These are phyloP conservation scores for Gentiana dahurica DNA, from an alignment of 257 asterid species.

Conservation along the genomic window DNA sequence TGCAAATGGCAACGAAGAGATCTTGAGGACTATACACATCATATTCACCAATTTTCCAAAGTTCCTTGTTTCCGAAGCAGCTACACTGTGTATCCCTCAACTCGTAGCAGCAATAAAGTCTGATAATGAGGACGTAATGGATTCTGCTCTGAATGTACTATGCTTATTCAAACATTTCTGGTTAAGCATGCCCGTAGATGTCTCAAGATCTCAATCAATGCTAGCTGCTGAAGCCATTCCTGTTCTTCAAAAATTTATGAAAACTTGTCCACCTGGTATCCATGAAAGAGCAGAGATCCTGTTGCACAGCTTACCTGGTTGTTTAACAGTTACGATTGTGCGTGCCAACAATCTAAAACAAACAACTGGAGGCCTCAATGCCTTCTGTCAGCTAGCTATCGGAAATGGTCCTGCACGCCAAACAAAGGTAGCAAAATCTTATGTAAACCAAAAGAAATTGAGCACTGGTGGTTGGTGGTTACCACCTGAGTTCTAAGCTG, in stretches of 20 bases:
- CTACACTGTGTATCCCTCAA: conserved; percentile 67
- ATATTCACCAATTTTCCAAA: conserved; percentile 66
- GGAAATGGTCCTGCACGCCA: conserved; percentile 73
- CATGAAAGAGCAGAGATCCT: conserved; percentile 65
- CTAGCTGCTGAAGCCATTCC: conserved; percentile 85
- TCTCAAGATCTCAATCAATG: conserved; percentile 67
- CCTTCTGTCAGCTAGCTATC: conserved; percentile 56
- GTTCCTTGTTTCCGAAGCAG: conserved; percentile 53
- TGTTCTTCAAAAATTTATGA: conserved; percentile 53
- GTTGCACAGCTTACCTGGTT: conserved; percentile 72
- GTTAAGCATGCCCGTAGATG: conserved; percentile 65
- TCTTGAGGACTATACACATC: conserved; percentile 56
- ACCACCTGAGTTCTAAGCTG: too few relatives aligned
- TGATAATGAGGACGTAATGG: conserved; percentile 64
- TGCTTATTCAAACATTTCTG: conserved; percentile 79
- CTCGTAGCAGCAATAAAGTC: conserved; percentile 59
- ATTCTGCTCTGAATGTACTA: conserved; percentile 44
- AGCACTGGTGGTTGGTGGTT: too few relatives aligned
- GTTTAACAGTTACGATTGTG: conserved; percentile 61
- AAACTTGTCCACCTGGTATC: conserved; percentile 53
- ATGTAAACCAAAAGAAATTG: too few relatives aligned
- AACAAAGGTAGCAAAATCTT: conserved; percentile 48
- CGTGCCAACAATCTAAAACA: conserved; percentile 70
- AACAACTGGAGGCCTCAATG: conserved; percentile 60
- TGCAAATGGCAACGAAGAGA: conserved; percentile 57